Percentiles rank a stretch among this genome's conserved stretches.
These are phyloP conservation scores for Passiflora organensis DNA, from an alignment of 345 rosid genomes.

Conservation along the genomic window DNA sequence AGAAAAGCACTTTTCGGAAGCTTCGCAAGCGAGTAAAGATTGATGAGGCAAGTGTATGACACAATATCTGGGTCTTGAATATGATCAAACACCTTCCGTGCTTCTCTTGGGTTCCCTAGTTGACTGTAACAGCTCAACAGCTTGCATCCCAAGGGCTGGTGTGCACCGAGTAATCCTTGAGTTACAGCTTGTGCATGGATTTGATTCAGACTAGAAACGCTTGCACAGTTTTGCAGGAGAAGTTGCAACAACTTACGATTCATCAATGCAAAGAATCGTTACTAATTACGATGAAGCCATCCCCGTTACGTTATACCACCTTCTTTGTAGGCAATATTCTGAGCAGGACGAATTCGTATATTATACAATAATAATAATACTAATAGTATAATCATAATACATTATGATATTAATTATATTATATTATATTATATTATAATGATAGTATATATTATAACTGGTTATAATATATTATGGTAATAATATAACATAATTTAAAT, in stretches of 20 bases:
- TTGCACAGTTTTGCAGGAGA: background rate
- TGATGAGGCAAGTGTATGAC: conserved; percentile 22
- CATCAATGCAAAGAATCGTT: background rate
- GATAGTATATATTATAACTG: too few species aligned
- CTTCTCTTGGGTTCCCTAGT: conserved; percentile 7
- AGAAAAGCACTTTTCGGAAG: conserved; percentile 9
- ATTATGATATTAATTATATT: too few species aligned
- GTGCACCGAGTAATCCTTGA: conserved; percentile 4
- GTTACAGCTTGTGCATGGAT: conserved; percentile 18
- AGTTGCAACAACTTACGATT: background rate
- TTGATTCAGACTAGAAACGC: conserved; percentile 5
- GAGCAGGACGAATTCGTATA: too few species aligned
- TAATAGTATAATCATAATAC: too few species aligned
- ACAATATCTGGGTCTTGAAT: conserved; percentile 23
- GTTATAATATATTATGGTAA: too few species aligned
- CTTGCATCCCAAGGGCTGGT: conserved; percentile 16
- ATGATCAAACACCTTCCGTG: conserved; percentile 12
- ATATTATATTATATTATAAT: too few species aligned
- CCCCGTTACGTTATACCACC: too few species aligned
- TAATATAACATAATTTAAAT: too few species aligned
- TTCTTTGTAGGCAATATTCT: too few species aligned
- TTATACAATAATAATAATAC: too few species aligned
- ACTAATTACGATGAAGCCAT: background rate
- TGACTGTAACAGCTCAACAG: conserved; percentile 12
- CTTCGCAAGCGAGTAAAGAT: conserved; percentile 2